Percentiles rank a stretch among this genome's conserved stretches.
phyloP scores from a whole-genome alignment of 2,329 filamentous ascomycete genomes.

The Ascochyta fabae region DNA sequence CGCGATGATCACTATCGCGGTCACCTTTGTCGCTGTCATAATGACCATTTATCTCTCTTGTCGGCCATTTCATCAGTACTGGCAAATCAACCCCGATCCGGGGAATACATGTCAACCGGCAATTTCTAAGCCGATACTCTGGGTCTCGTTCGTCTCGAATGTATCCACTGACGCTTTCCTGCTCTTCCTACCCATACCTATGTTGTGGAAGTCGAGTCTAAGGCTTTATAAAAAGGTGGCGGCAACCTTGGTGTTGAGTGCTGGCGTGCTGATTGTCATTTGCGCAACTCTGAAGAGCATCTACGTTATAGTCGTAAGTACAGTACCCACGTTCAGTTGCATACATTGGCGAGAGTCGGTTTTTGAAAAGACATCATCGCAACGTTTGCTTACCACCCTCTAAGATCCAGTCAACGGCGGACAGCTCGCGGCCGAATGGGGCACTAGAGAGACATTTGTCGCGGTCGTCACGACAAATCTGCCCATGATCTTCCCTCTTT shows the following conservation, averaged over 20 bases:
- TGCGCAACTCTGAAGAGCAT: conserved; percentile 63
- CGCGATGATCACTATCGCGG: conserved; percentile 57
- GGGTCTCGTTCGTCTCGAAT: conserved; percentile 53
- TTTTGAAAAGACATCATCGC: no score
- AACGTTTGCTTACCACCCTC: not conserved
- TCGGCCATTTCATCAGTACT: conserved; percentile 60
- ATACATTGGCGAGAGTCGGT: no score
- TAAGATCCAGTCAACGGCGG: conserved; percentile 51
- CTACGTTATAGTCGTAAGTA: conserved; percentile 52
- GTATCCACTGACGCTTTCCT: conserved; percentile 65
- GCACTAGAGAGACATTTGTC: conserved; percentile 55
- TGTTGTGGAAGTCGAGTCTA: conserved; percentile 61
- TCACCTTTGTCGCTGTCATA: conserved; percentile 58
- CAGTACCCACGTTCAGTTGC: not conserved
- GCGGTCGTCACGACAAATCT: conserved; percentile 54
- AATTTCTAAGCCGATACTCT: conserved; percentile 17
- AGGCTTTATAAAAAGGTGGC: conserved; percentile 59
- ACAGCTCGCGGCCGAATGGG: conserved; percentile 53
- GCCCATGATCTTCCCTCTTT: conserved; percentile 44
- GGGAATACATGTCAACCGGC: conserved; percentile 43
- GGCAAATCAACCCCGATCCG: conserved; percentile 66
- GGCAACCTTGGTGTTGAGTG: conserved; percentile 61
- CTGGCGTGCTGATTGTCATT: conserved; percentile 63
- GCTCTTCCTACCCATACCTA: conserved; percentile 63
- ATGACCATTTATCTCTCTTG: conserved; percentile 61